phyloP scores from a whole-genome alignment of 2,329 filamentous ascomycete species.

The Colletotrichum godetiae region DNA sequence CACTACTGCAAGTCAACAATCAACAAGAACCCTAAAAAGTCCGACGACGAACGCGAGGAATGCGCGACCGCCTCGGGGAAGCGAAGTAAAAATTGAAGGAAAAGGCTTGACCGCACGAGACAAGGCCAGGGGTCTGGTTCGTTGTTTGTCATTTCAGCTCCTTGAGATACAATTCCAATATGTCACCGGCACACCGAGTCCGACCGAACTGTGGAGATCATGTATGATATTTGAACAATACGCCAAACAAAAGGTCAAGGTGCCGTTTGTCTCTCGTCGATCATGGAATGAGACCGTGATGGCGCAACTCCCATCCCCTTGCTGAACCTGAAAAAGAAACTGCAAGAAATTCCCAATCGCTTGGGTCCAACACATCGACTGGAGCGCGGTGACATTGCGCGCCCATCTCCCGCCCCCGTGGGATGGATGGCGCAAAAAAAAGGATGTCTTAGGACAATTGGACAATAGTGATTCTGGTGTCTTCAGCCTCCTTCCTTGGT shows the following conservation, averaged over 20 bases:
- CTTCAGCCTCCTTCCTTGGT: neutral
- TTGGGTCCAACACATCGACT: neutral
- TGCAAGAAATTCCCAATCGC: neutral
- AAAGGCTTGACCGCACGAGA: neutral
- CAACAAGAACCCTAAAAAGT: neutral
- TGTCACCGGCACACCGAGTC: too few relatives aligned
- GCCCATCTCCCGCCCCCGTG: neutral
- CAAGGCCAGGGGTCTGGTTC: too few relatives aligned
- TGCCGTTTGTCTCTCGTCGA: neutral
- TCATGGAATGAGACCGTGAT: neutral
- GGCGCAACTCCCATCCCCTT: neutral
- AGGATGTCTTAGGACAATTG: neutral
- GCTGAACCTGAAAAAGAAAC: neutral
- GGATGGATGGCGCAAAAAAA: neutral
- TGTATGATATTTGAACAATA: neutral
- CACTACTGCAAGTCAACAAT: constrained; percentile 12
- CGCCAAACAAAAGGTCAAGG: neutral
- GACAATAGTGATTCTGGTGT: neutral
- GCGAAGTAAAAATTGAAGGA: neutral
- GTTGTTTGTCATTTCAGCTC: too few relatives aligned
- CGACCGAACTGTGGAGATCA: neutral
- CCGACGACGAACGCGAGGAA: neutral
- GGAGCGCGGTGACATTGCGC: neutral
- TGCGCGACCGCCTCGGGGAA: neutral
- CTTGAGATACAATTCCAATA: too few relatives aligned